Evolutionary conservation across 1,139 yeast species (phyloP).

Genomic region (Geotrichum citri-aurantii): DNA sequence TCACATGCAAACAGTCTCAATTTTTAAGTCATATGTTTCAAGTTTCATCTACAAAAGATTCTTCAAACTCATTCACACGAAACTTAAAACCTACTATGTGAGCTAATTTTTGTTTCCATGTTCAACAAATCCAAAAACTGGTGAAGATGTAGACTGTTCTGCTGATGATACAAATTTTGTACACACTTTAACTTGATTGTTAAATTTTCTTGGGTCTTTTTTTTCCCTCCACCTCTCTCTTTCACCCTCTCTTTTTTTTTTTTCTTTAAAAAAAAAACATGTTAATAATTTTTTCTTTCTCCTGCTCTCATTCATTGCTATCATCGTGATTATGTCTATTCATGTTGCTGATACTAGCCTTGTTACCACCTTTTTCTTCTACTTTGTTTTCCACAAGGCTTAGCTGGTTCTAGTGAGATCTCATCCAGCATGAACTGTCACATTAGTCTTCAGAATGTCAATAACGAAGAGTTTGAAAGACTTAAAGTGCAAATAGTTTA

Average conservation of each 20-base stretch:
- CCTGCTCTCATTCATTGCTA: not conserved
- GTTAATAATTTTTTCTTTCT: not conserved
- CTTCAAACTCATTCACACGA: not conserved
- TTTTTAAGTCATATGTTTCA: not conserved
- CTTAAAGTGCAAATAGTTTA: no score
- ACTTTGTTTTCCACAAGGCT: not conserved
- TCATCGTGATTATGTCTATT: not conserved
- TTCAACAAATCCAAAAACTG: not conserved
- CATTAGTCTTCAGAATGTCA: no score
- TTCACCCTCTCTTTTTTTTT: not conserved
- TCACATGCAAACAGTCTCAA: not conserved
- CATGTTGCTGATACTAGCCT: not conserved
- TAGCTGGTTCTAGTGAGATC: not conserved
- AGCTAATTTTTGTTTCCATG: not conserved
- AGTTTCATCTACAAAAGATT: not conserved
- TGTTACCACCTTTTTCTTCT: not conserved
- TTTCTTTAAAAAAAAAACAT: not conserved
- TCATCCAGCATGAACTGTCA: not conserved
- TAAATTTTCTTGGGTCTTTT: not conserved
- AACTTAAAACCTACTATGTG: not conserved
- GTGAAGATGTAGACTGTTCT: not conserved
- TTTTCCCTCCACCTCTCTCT: not conserved
- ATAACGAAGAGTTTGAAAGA: no score
- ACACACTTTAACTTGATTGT: not conserved
- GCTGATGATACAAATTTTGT: not conserved